A percentile compares a stretch with the other conserved stretches of the same genome.
These are phyloP conservation scores for Wickerhamomyces ciferrii DNA, from an alignment of 805 yeast species.

Conservation along the genomic window DNA sequence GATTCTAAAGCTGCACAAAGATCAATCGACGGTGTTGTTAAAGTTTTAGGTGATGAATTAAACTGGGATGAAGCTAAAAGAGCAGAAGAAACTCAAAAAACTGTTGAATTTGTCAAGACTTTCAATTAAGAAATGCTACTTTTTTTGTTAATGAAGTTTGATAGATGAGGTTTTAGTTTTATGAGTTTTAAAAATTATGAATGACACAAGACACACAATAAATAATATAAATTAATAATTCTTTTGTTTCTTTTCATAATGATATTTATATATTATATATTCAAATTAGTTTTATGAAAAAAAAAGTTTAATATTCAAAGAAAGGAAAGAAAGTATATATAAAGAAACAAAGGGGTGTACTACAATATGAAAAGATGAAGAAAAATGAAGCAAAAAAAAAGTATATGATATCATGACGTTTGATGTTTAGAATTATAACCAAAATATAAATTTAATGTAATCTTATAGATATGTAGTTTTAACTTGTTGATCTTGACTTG, in stretches of 20 bases:
- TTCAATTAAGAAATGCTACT: constrained; percentile 11
- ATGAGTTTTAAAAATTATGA: background rate
- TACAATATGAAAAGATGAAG: background rate
- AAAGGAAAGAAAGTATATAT: background rate
- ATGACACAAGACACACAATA: background rate
- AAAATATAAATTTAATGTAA: background rate
- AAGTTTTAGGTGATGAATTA: constrained; percentile 76
- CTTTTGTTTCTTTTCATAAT: background rate
- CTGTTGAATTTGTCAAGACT: constrained; percentile 54
- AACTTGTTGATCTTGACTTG: background rate
- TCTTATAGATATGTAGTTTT: background rate
- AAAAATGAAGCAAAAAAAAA: too few relatives aligned
- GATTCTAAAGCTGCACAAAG: constrained; percentile 78
- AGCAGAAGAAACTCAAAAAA: constrained; percentile 44
- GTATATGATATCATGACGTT: background rate
- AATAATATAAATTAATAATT: too few relatives aligned
- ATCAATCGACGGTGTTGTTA: constrained; percentile 81
- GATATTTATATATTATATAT: background rate
- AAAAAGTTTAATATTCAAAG: background rate
- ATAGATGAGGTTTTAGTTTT: background rate
- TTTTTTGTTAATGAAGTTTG: background rate
- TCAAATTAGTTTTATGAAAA: background rate
- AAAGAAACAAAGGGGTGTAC: background rate
- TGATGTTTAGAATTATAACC: background rate
- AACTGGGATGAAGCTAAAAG: constrained; percentile 65